Evolutionary conservation across 1,284 basidiomycete genomes (phyloP), one percentile per base, ranked within the genome.

Genomic region (Melampsora larici-populina): DNA sequence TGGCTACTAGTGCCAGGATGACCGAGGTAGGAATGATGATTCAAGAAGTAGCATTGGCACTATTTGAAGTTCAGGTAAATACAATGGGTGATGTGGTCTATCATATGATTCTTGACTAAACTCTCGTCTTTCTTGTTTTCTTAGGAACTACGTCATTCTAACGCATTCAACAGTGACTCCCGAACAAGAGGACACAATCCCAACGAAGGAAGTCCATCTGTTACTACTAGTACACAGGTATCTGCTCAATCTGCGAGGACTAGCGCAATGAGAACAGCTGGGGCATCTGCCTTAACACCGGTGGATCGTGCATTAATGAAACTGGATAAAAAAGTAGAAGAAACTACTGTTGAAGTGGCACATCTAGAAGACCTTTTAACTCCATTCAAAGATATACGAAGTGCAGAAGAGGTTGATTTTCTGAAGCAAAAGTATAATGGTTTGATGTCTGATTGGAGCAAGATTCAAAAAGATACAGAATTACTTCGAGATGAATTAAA

Each of bases 401-500:
- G 29, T 8, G 62, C 24, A 31, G 33, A 65, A 29, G 51, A 55
- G 51, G 21, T 55, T 55, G 51, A 21, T 7, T 55, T 55, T 55
- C 51, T 55, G 24, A 21, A 55, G 21, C 51, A 55, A 26, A 74
- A 74, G 51, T 81, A 80, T 51, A 71, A 79, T 26, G 78, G 79
- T 1, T 73, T 83, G 0, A 60, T 78, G 67, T 65, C 64, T 36
- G 80, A 81, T 15, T 83, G 81, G 81, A 65, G 74, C 15, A 70
- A 75, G 43, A 70, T 81, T 9, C 81, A 82, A 49, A 75, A 79
- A 5, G 82, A 83, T 36, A 80, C 79, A 21, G 81, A 82, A 17
- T 72, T 79, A 40, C 75, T 82, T 18, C 79, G 80, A 60, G 79
- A 80, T 71, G 82, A 83, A 71, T 79, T 83, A 1, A 79, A 80